phyloP scores from a whole-genome alignment of 768 basidiomycete species.

The Kwoniella europaea region DNA sequence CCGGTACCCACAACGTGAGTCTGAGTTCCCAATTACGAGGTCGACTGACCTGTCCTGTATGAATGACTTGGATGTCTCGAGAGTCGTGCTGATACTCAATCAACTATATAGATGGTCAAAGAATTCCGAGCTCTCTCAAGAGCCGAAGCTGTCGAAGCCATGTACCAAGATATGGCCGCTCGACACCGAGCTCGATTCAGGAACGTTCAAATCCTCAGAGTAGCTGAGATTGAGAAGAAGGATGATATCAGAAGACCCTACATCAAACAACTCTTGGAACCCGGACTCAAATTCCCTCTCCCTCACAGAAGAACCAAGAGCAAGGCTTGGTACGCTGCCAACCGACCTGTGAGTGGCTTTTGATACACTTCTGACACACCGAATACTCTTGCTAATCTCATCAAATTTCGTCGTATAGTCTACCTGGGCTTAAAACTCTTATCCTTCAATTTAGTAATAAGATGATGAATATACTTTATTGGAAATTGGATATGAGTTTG shows the following conservation, averaged over 20 bases:
- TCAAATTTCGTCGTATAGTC: constrained; percentile 19
- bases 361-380: neutral
- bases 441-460: constrained; percentile 1
- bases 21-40: neutral
- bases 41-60: too few species aligned
- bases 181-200: constrained; percentile 99
- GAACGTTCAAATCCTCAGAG: constrained; percentile 97
- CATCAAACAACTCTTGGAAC: constrained; percentile 92
- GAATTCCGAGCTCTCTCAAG: constrained; percentile 90
- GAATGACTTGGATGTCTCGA: neutral
- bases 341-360: constrained; percentile 48
- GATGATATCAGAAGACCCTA: constrained; percentile 93
- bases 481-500: constrained; percentile 16
- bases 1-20: constrained; percentile 98
- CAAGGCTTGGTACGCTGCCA: constrained; percentile 59
- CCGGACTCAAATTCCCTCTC: constrained; percentile 94
- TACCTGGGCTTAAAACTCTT: constrained; percentile 50
- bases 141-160: constrained; percentile 89
- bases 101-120: constrained; percentile 53
- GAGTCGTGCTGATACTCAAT: too few species aligned
- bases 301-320: constrained; percentile 67
- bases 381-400: neutral
- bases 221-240: constrained; percentile 90
- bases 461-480: constrained; percentile 11
- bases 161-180: constrained; percentile 99